Evolutionary conservation across 2,329 filamentous ascomycete species (phyloP), one percentile per base, ranked within the genome.

Genomic region (Ascocoryne sarcoides): DNA sequence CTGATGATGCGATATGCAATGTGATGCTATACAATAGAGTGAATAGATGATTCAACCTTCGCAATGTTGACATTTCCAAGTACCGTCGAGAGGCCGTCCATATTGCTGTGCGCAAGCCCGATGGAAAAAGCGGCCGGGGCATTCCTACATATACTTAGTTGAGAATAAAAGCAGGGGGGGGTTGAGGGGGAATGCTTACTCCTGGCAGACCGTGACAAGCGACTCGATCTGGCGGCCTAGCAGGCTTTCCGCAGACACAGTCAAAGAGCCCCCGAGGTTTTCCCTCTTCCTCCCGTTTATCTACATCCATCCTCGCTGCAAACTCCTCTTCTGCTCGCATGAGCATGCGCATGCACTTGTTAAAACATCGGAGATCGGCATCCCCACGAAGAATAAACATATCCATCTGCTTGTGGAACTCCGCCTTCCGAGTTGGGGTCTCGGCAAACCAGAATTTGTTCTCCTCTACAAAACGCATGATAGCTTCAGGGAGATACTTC

Each of bases 381-480:
- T n/a, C n/a, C n/a, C n/a, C n/a, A n/a, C n/a, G n/a, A n/a, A n/a
- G n/a, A n/a, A n/a, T n/a, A n/a, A n/a, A n/a, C n/a, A 34, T 36
- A 20, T 52, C 42, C 10, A 52, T 40, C 5, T 48, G 45, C 36
- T 51, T 54, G 8, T 42, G 20, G 28, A 52, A 51, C 20, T 57
- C 54, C 18, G 30, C 10, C 18, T 38, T 51, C 10, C 54, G 42
- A 21, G 36, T 42, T 7, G 34, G 30, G 14, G 44, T 46, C 12
- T 53, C 49, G 0, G 30, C 39, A 20, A 60, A 42, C 57, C 57
- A 60, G 3, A 19, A 9, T 10, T 45, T 47, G 14, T 59, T 53
- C 1, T 20, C 23, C 10, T 50, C 39, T 1, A 51, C 44, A 37
- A 60, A 60, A 5, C 45, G 42, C 12, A 40, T 4, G 7, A 57